Evolutionary conservation across 2,329 filamentous ascomycete species (phyloP), one percentile per base, ranked within the genome.

Genomic region (Cercospora canescens): DNA sequence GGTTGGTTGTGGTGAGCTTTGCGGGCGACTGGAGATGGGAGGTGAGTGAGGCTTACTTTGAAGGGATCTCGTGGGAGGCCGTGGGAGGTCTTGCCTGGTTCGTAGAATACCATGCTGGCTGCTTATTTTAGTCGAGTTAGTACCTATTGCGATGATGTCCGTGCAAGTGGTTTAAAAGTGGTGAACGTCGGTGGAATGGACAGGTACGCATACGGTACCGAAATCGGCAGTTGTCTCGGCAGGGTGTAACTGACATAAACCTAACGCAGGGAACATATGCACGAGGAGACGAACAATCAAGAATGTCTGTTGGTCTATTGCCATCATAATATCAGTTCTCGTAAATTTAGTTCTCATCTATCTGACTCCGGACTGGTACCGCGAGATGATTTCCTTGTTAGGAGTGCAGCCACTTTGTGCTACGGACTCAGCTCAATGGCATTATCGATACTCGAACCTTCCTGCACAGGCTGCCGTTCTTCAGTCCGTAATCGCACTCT

Each of bases 21-120:
- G 39, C n/a, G 55, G 18, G 9, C 6, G 30, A 32, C 6, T 12
- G 8, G 21, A 58, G 16, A 26, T 54, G 11, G 21, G 18, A 26
- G 12, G 21, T n/a, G 32, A 16, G 11, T 57, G 26, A 41, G 28
- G 26, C 57, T 39, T 70, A 83, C 82, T 77, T 87, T 87, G 79
- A 86, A 87, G 2, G 85, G 84, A 69, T 86, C 85, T 69, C 83
- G 78, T 0, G 83, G 83, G 0, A 87, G 78, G 11, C 81, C 80
- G 70, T 86, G 85, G 24, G 82, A 78, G 7, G 84, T 85, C 41
- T 81, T 80, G 39, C 84, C 84, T 1, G 84, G 84, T 71, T 83
- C 77, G 74, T 87, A 87, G 75, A 86, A 86, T 78, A 87, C 68
- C 71, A 71, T 71, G 11, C 21, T 67, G 21, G n/a, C n/a, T n/a